Percentiles rank a stretch among this genome's conserved stretches.
phyloP scores from a whole-genome alignment of 805 yeast species.

The Wickerhamiella azymoides region DNA sequence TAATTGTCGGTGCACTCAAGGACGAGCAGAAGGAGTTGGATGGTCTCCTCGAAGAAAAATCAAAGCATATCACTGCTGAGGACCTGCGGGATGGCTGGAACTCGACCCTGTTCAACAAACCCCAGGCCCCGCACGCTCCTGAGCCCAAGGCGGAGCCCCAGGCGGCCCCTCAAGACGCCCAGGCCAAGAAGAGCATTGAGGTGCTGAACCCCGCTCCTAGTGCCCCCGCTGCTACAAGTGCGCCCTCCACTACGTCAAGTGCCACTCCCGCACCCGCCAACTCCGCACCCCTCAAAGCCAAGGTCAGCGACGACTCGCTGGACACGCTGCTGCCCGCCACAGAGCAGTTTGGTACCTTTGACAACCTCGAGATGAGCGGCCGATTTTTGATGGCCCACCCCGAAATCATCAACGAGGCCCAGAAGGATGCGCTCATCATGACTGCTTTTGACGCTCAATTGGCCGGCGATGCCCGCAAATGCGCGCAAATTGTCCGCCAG shows the following conservation, averaged over 20 bases:
- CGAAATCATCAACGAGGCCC: slow-evolving; percentile 61
- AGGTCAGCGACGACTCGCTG: slow-evolving; percentile 17
- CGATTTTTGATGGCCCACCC: slow-evolving; percentile 41
- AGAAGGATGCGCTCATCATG: slow-evolving; percentile 87
- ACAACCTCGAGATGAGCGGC: slow-evolving; percentile 37
- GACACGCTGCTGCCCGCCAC: slow-evolving; percentile 46
- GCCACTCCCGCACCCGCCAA: not conserved
- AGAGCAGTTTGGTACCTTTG: slow-evolving; percentile 45
- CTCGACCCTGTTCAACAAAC: slow-evolving; percentile 61
- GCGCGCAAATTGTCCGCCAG: slow-evolving; percentile 63
- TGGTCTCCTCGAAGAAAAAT: slow-evolving; percentile 55
- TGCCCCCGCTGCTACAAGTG: not conserved
- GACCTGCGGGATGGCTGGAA: slow-evolving; percentile 90
- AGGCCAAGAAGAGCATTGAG: not conserved
- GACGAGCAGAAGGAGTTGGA: slow-evolving; percentile 54
- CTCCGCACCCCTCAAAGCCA: slow-evolving; percentile 8
- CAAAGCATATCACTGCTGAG: slow-evolving; percentile 68
- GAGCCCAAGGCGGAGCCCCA: slow-evolving; percentile 5
- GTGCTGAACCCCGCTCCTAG: not conserved
- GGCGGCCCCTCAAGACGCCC: too few species aligned
- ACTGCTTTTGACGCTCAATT: slow-evolving; percentile 77
- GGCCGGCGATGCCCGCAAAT: slow-evolving; percentile 37
- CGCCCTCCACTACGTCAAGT: not conserved
- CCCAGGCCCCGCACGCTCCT: slow-evolving; percentile 14
- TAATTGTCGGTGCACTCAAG: slow-evolving; percentile 39